Evolutionary conservation across 805 yeast genomes (phyloP).

Genomic region (Cyberlindnera veronae): DNA sequence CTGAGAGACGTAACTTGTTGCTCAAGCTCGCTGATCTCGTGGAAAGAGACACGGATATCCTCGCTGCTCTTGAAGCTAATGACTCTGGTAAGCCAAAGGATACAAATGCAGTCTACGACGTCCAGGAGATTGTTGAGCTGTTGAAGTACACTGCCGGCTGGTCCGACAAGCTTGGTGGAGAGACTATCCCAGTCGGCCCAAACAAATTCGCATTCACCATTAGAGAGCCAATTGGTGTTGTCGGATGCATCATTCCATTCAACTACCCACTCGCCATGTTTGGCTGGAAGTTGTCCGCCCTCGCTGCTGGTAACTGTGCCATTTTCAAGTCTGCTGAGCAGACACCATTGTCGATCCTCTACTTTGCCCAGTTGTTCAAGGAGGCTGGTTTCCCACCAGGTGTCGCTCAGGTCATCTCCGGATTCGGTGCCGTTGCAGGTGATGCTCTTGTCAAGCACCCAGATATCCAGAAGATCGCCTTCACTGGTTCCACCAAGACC

Average conservation of each 20-base stretch:
- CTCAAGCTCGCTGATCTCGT: conserved; percentile 49
- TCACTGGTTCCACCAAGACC: conserved; percentile 52
- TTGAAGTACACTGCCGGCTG: conserved; percentile 70
- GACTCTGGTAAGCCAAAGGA: conserved; percentile 58
- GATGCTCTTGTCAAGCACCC: conserved; percentile 43
- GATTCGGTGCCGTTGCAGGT: conserved; percentile 44
- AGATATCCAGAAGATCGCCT: conserved; percentile 48
- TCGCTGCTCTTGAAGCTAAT: conserved; percentile 55
- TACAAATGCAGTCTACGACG: conserved; percentile 54
- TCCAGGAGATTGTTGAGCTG: conserved; percentile 51
- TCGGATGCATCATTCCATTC: conserved; percentile 52
- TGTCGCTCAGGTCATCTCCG: conserved; percentile 44
- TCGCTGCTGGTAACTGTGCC: conserved; percentile 46
- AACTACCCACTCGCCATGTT: conserved; percentile 50
- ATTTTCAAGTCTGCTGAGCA: conserved; percentile 48
- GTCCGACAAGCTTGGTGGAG: conserved; percentile 68
- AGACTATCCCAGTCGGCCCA: conserved; percentile 55
- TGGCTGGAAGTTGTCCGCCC: conserved; percentile 46
- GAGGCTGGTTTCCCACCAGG: conserved; percentile 50
- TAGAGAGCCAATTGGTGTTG: conserved; percentile 52
- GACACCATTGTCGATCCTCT: conserved; percentile 46
- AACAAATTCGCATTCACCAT: conserved; percentile 52
- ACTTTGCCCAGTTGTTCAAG: conserved; percentile 39
- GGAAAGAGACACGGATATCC: conserved; percentile 43
- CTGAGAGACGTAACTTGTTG: conserved; percentile 43